Base-by-base conservation (phyloP, 2,329 filamentous ascomycete genomes). In the Epichloe uncinata region DNA sequence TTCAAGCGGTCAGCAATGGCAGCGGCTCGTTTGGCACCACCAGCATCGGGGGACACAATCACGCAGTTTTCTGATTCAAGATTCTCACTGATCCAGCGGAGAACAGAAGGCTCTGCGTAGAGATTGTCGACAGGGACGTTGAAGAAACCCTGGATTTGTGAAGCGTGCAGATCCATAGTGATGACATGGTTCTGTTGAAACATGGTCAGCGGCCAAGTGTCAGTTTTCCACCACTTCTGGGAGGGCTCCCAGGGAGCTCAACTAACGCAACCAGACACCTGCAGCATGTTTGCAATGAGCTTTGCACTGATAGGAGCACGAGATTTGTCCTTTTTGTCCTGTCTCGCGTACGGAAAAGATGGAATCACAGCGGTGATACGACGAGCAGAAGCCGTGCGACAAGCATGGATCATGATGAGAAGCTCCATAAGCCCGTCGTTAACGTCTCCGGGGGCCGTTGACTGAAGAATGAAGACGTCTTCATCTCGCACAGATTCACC, bases 381-480 rank as follows among this genome's bases (percentile, higher is more conserved):
- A 56, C 90, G 82, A 12, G 91, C 91, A 42, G 70, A 73, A 36
- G 74, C 74, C 34, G 73, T 77, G 42, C 73, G 71, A 75, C 91
- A 96, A 55, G 91, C 91, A 64, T 95, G 94, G 69, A 96, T 94
- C 83, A 96, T 95, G 70, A 97, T 96, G 58, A 97, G 79, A 37
- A 97, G 79, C 70, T 98, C 91, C 91, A 98, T 97, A 53, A 98
- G 78, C 46, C 89, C 89, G 66, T 97, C 91, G 70, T 98, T 98
- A 72, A 97, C 94, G 65, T 96, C 90, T 66, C 91, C 90, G 2
- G 91, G 40, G 40, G 87, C 84, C 45, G 93, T 95, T 22, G 91
- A 95, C 70, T 97, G 91, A 53, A 97, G 76, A 61, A 97, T 95
- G 73, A 96, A 97, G 63, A 96, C 90, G 79, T 97, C 91, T 76